Conservation (phyloP, 1,139 yeast genomes). For the Ogataea hybrid region DNA sequence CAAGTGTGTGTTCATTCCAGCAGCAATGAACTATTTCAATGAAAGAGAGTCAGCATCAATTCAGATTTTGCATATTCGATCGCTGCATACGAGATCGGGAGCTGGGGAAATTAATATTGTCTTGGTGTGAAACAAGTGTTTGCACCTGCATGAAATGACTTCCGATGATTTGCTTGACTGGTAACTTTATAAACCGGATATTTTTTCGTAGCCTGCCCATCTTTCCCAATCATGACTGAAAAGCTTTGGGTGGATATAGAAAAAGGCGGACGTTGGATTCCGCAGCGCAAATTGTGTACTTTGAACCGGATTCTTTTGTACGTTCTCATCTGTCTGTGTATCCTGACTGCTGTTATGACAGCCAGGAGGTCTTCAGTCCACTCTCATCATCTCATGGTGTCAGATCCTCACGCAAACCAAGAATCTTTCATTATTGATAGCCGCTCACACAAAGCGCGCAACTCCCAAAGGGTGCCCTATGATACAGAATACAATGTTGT, state of each 20-base stretch:
- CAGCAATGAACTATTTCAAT: too few relatives aligned
- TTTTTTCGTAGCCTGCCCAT: background rate
- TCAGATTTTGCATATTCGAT: background rate
- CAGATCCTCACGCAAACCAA: background rate
- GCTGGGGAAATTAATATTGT: background rate
- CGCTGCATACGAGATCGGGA: background rate
- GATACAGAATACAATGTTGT: constrained; percentile 2
- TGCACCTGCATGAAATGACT: background rate
- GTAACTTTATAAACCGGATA: background rate
- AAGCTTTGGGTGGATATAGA: constrained; percentile 5
- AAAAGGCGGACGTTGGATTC: background rate
- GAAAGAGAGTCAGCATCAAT: background rate
- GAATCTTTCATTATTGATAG: constrained; percentile 2
- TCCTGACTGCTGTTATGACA: background rate
- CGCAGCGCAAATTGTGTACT: background rate
- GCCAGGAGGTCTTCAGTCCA: background rate
- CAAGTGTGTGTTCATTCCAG: too few relatives aligned
- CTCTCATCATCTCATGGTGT: background rate
- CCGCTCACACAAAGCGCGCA: background rate
- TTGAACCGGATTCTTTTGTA: constrained; percentile 1
- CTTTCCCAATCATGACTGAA: background rate
- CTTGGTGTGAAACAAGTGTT: background rate
- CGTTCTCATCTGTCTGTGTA: constrained; percentile 1
- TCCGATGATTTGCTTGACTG: background rate
- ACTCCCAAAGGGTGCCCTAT: background rate